Evolutionary conservation across 2,329 filamentous ascomycete genomes (phyloP).

Genomic region (Ceratocystis cacaofunesta): DNA sequence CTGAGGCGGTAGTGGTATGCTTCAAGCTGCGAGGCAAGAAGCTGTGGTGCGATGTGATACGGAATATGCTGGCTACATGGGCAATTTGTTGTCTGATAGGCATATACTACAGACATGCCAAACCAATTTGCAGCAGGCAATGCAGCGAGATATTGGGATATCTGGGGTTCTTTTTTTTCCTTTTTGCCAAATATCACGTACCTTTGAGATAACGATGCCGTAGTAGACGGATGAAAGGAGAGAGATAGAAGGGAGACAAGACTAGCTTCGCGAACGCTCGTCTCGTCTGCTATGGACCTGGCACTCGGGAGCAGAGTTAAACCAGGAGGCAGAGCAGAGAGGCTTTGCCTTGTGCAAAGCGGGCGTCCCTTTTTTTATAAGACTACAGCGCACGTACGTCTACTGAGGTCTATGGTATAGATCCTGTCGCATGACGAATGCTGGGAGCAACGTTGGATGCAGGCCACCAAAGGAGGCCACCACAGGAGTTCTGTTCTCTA

Average conservation of each 20-base stretch:
- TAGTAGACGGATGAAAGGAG: background rate
- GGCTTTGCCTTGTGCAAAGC: background rate
- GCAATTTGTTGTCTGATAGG: background rate
- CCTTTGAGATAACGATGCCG: background rate
- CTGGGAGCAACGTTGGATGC: background rate
- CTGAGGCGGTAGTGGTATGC: background rate
- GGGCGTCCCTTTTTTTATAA: background rate
- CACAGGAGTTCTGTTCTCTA: background rate
- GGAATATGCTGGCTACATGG: background rate
- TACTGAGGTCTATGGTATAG: slow-evolving; percentile 2
- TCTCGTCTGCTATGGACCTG: background rate
- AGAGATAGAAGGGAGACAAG: background rate
- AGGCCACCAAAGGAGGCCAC: background rate
- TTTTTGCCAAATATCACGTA: background rate
- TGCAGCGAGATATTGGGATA: background rate
- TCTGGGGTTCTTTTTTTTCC: background rate
- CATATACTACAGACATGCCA: background rate
- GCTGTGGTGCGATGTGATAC: background rate
- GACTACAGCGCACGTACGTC: slow-evolving; percentile 3
- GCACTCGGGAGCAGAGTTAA: background rate
- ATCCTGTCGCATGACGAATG: slow-evolving; percentile 4
- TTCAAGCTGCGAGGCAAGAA: background rate
- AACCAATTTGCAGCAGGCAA: background rate
- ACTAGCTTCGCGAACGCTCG: background rate
- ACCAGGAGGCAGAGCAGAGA: background rate